Conservation (phyloP, 495 filamentous ascomycete species). For the Penicillium coprophilum region DNA sequence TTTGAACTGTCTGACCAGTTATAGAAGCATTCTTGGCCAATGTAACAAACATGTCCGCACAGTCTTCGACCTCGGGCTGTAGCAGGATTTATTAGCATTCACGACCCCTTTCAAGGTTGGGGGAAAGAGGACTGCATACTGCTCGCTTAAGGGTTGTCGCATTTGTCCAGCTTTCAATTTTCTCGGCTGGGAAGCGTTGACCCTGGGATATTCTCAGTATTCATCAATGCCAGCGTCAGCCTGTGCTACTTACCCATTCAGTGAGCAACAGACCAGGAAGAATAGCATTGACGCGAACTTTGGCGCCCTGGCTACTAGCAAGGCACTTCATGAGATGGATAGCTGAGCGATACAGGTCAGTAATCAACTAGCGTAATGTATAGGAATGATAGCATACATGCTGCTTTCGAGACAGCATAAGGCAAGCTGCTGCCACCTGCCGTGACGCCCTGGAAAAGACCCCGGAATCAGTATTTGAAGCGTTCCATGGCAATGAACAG, state of each 20-base stretch:
- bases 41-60: slow-evolving; percentile 51
- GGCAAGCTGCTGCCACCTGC: slow-evolving; percentile 59
- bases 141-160: slow-evolving; percentile 44
- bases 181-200: slow-evolving; percentile 43
- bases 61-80: slow-evolving; percentile 57
- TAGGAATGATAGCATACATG: slow-evolving; percentile 33
- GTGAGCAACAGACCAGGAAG: slow-evolving; percentile 67
- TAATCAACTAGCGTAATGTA: not conserved
- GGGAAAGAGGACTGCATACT: slow-evolving; percentile 28
- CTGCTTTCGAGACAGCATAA: slow-evolving; percentile 67
- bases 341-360: slow-evolving; percentile 30
- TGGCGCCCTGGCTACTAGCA: slow-evolving; percentile 63
- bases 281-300: slow-evolving; percentile 66
- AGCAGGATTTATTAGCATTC: slow-evolving; percentile 14
- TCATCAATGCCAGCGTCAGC: not conserved
- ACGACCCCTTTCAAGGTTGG: not conserved
- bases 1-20: slow-evolving; percentile 54
- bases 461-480: not conserved
- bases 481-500: not conserved
- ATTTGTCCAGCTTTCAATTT: slow-evolving; percentile 37
- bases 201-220: slow-evolving; percentile 35
- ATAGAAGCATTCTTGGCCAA: slow-evolving; percentile 57
- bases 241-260: slow-evolving; percentile 59
- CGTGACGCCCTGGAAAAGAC: slow-evolving; percentile 38
- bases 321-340: slow-evolving; percentile 73